phyloP scores from a whole-genome alignment of 2,329 filamentous ascomycete genomes.

The Aureobasidium melanogenum region DNA sequence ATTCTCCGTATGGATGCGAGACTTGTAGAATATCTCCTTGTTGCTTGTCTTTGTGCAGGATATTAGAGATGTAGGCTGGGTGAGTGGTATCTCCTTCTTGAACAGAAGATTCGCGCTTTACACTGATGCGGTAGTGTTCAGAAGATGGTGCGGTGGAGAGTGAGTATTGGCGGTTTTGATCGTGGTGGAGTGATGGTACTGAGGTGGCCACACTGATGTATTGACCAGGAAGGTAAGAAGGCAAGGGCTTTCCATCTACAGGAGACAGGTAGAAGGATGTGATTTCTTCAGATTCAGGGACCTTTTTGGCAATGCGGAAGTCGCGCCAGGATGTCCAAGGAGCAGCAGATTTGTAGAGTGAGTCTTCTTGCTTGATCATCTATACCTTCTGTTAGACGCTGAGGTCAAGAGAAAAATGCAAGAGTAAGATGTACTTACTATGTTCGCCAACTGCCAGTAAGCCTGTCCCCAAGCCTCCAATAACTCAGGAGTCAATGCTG shows the following conservation, averaged over 20 bases:
- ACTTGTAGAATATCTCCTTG: slow-evolving; percentile 56
- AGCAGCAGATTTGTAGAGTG: slow-evolving; percentile 53
- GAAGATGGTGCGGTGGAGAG: slow-evolving; percentile 30
- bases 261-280: slow-evolving; percentile 63
- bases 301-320: slow-evolving; percentile 57
- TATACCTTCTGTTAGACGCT: neutral
- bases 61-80: slow-evolving; percentile 60
- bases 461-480: slow-evolving; percentile 61
- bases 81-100: slow-evolving; percentile 39
- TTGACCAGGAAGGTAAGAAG: slow-evolving; percentile 59
- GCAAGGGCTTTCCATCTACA: slow-evolving; percentile 51
- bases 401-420: neutral
- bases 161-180: slow-evolving; percentile 60
- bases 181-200: slow-evolving; percentile 58
- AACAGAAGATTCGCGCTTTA: slow-evolving; percentile 57
- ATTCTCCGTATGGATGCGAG: slow-evolving; percentile 55
- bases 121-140: slow-evolving; percentile 59
- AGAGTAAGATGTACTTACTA: too few species aligned
- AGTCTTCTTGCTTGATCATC: slow-evolving; percentile 56
- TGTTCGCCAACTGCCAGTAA: slow-evolving; percentile 63
- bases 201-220: slow-evolving; percentile 54
- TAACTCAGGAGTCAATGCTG: slow-evolving; percentile 56
- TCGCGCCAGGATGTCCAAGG: slow-evolving; percentile 59
- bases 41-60: slow-evolving; percentile 53
- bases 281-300: slow-evolving; percentile 58